Conservation (phyloP, 805 yeast genomes). For the Metschnikowia santaceciliae region DNA sequence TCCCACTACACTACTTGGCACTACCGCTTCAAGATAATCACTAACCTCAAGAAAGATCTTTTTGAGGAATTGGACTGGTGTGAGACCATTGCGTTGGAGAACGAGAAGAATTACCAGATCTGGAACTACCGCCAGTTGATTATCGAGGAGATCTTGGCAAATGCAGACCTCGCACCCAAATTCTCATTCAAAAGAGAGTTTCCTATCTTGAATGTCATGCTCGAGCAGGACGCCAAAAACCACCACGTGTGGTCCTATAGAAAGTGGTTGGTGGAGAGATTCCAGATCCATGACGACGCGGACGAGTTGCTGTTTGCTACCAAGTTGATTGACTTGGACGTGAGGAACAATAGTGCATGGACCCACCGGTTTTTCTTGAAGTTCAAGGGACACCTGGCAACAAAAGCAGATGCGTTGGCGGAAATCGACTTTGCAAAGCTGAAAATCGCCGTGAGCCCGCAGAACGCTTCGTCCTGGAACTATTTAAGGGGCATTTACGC, state of each 20-base stretch:
- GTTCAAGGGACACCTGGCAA: conserved; percentile 21
- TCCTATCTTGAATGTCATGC: conserved; percentile 62
- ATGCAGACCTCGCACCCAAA: conserved; percentile 10
- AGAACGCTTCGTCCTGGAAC: conserved; percentile 84
- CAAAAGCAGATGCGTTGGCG: conserved; percentile 18
- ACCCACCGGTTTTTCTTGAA: conserved; percentile 68
- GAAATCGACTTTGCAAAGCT: conserved; percentile 55
- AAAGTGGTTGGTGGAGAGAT: conserved; percentile 71
- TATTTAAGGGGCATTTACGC: conserved; percentile 61
- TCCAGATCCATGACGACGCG: conserved; percentile 40
- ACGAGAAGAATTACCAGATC: conserved; percentile 92
- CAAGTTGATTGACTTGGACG: conserved; percentile 52
- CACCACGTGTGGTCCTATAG: conserved; percentile 96
- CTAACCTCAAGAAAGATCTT: conserved; percentile 34
- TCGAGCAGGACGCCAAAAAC: conserved; percentile 79
- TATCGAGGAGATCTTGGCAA: conserved; percentile 33
- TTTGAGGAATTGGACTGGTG: conserved; percentile 72
- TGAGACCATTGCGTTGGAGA: conserved; percentile 65
- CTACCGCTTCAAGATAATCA: conserved; percentile 54
- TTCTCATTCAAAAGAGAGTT: conserved; percentile 53
- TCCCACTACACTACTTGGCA: conserved; percentile 94
- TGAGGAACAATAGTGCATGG: conserved; percentile 93
- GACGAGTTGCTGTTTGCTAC: conserved; percentile 53
- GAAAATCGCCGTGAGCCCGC: conserved; percentile 60
- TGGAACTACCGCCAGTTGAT: conserved; percentile 88